These are phyloP conservation scores for Pulicaria dysenterica DNA, from an alignment of 129 eudicot species.

Conservation along the genomic window DNA sequence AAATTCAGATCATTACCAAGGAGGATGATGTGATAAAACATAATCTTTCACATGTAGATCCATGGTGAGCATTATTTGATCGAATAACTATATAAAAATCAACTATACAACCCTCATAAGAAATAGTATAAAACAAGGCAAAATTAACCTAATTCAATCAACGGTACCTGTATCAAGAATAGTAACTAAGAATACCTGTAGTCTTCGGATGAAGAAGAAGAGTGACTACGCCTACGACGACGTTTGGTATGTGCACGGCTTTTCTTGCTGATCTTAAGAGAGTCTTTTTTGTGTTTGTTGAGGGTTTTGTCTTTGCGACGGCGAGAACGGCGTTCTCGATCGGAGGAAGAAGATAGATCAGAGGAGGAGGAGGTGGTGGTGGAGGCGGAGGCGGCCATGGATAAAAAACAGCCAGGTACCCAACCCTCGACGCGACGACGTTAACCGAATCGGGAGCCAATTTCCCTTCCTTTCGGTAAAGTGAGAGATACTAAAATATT, in stretches of 20 bases:
- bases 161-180: not conserved
- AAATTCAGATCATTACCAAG: not conserved
- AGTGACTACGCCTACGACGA: conserved; percentile 68
- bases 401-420: not conserved
- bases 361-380: conserved; percentile 45
- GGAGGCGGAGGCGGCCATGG: conserved; percentile 53
- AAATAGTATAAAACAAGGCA: not conserved
- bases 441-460: not conserved
- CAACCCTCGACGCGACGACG: conserved; percentile 19
- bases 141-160: not conserved
- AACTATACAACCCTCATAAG: not conserved
- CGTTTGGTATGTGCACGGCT: conserved; percentile 59
- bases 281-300: conserved; percentile 42
- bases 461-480: not conserved
- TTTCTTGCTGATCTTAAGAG: conserved; percentile 63
- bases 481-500: no score
- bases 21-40: not conserved
- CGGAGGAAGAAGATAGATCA: conserved; percentile 50
- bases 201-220: conserved; percentile 62
- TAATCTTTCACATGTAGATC: not conserved
- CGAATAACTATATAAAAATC: not conserved
- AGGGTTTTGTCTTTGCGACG: conserved; percentile 44
- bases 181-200: conserved; percentile 49
- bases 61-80: not conserved
- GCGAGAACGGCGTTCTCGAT: conserved; percentile 52